Base-by-base conservation (phyloP, 2,329 filamentous ascomycete genomes). In the Emergomyces orientalis region DNA sequence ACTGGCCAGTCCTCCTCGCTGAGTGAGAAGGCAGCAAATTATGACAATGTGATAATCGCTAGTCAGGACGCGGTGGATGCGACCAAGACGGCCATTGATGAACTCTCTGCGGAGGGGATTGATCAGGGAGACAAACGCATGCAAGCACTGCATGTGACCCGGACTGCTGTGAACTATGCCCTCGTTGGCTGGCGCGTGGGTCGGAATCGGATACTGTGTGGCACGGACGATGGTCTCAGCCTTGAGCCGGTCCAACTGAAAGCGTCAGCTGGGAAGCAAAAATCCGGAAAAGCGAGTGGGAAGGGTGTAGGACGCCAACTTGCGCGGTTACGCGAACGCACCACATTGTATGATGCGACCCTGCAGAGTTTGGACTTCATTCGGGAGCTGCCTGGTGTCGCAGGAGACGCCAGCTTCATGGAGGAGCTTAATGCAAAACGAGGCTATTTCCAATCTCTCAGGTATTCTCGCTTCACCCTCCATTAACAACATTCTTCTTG, bases 161-260 rank as follows among this genome's bases (percentile, higher is more conserved):
- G 89, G 65, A 95, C 95, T 0, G 91, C 93, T 1, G 90, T 97
- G 63, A 96, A 94, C 75, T 97, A 96, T 74, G 90, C 90, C 67
- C 86, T 97, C 75, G 88, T 99, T 63, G 92, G 90, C 71, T 97
- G 92, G 92, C 85, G 94, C 73, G 90, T 97, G 66, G 93, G 93
- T 32, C 87, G 94, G 57, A 97, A 99, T 75, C 84, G 94, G 61
- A 88, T 96, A 0, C 79, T 99, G 65, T 90, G 91, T 60, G 92
- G 93, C n/a, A 79, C 84, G 7, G 82, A 88, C 62, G 93, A 97
- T 69, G 93, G 93, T 2, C 82, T 90, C 19, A 75, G 82, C 1
- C 80, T 86, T 64, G 75, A 79, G 34, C 66, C 77, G 17, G 75
- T 79, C 54, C 67, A 67, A 54, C 69, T 70, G 25, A 80, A 79